A percentile compares a stretch with the other conserved stretches of the same genome.
These are phyloP conservation scores for Aaosphaeria pasadenensis DNA, from an alignment of 2,329 filamentous ascomycete genomes.

Conservation along the genomic window DNA sequence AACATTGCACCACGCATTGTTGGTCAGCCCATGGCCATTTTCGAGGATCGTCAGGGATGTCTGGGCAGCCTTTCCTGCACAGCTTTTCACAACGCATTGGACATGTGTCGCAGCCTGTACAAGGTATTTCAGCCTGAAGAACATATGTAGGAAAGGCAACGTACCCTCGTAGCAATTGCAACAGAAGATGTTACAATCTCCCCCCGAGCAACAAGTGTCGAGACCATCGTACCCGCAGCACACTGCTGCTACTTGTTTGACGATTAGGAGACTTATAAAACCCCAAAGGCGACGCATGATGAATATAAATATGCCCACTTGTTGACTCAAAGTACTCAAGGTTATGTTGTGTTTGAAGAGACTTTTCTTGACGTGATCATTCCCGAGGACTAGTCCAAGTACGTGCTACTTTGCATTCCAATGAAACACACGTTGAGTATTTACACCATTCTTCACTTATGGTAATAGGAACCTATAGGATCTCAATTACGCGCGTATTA, in stretches of 20 bases:
- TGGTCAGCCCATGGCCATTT: slow-evolving; percentile 1
- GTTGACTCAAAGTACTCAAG: too few relatives aligned
- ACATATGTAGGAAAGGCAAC: not conserved
- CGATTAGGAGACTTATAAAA: not conserved
- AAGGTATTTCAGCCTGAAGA: not conserved
- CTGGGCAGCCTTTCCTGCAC: slow-evolving; percentile 1
- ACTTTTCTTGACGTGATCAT: too few relatives aligned
- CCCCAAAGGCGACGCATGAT: too few relatives aligned
- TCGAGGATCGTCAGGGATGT: not conserved
- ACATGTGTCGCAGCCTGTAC: slow-evolving; percentile 1
- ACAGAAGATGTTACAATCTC: slow-evolving; percentile 1
- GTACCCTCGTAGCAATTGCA: slow-evolving; percentile 1
- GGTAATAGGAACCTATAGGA: too few relatives aligned
- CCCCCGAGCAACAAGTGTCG: not conserved
- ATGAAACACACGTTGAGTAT: too few relatives aligned
- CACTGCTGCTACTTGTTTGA: not conserved
- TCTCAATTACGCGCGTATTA: too few relatives aligned
- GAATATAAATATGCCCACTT: too few relatives aligned
- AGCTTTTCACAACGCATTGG: not conserved
- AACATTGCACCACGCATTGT: slow-evolving; percentile 1
- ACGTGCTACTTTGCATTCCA: too few relatives aligned
- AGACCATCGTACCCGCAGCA: slow-evolving; percentile 2
- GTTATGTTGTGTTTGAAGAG: too few relatives aligned
- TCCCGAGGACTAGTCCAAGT: too few relatives aligned
- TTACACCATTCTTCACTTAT: too few relatives aligned